These are phyloP conservation scores for Pelargonium nanum DNA, from an alignment of 345 rosid genomes.

Conservation along the genomic window DNA sequence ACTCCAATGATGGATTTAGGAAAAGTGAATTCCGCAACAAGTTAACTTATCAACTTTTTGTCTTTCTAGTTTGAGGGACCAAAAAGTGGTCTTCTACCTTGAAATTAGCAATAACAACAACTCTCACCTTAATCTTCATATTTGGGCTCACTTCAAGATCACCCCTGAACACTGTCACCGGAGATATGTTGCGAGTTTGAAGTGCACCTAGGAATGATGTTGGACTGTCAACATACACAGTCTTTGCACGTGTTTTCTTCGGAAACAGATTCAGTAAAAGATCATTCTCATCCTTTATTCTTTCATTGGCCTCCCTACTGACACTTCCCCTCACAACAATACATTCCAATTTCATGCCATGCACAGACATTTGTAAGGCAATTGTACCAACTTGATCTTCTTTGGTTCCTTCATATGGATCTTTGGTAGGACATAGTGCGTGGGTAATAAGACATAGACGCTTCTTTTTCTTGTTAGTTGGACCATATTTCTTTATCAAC, in stretches of 20 bases:
- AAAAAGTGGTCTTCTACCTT: background rate
- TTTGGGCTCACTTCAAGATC: slow-evolving; percentile 61
- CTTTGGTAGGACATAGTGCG: slow-evolving; percentile 63
- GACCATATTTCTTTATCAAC: slow-evolving; percentile 65
- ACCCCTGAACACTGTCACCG: slow-evolving; percentile 80
- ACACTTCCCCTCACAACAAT: slow-evolving; percentile 45
- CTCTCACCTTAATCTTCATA: slow-evolving; percentile 72
- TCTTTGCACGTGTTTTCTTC: slow-evolving; percentile 39
- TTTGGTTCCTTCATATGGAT: slow-evolving; percentile 63
- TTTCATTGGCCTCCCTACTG: slow-evolving; percentile 24
- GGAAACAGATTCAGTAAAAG: slow-evolving; percentile 54
- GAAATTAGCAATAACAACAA: slow-evolving; percentile 3
- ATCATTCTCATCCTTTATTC: slow-evolving; percentile 59
- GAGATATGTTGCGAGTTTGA: slow-evolving; percentile 59
- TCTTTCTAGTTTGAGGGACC: background rate
- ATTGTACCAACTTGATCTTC: slow-evolving; percentile 72
- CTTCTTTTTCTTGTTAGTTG: slow-evolving; percentile 62
- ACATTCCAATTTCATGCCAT: slow-evolving; percentile 64
- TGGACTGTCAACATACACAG: slow-evolving; percentile 52
- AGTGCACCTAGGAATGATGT: slow-evolving; percentile 72
- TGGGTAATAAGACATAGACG: slow-evolving; percentile 70
- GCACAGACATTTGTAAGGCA: slow-evolving; percentile 50
- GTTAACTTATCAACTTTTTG: too few species aligned
- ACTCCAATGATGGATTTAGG: too few species aligned
- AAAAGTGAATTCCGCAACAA: too few species aligned